Evolutionary conservation across 306 rosid species (phyloP), one percentile per base, ranked within the genome.

Genomic region (Biancaea sappan): DNA sequence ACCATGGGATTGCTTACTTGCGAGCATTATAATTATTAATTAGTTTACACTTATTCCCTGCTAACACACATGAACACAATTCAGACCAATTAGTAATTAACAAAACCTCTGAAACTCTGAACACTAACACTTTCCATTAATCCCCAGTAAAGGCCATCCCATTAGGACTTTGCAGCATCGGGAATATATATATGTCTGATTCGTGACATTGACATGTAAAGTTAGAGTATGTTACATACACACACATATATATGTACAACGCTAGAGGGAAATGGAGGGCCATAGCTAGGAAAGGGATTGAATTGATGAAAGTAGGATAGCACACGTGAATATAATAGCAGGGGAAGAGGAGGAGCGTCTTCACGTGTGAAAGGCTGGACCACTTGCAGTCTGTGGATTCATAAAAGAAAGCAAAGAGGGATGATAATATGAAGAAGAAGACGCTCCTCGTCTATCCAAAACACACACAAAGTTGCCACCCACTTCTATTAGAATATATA

Each of bases 331-430:
- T 74, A 85, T 83, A 85, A 85, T 85, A 83, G 87, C 81, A 84
- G 80, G 48, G 83, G 12, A 32, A 2, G 19, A 14, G 44, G 88
- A 73, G 97, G 94, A 91, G 97, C 97, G 97, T 88, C 81, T 88
- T 91, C 97, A 91, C 97, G 92, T 91, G 97, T 79, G 86, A 85
- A 88, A 91, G 90, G 88, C 88, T 87, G 94, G 92, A 84, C 97
- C 97, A 88, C 82, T 41, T 73, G 75, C 76, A 79, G 79, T 57
- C 77, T 82, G 82, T 78, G 68, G 19, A 62, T 78, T 75, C 69
- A 64, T 73, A 65, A 47, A 83, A 80, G 43, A 76, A 31, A 46
- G 60, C 41, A 44, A 50, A 50, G 41, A 53, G 46, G 8, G 58
- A 56, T 14, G n/a, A n/a, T n/a, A n/a, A n/a, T n/a, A n/a, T n/a